These are phyloP conservation scores for Saturnispora diversa DNA, from an alignment of 805 yeast species.

Conservation along the genomic window DNA sequence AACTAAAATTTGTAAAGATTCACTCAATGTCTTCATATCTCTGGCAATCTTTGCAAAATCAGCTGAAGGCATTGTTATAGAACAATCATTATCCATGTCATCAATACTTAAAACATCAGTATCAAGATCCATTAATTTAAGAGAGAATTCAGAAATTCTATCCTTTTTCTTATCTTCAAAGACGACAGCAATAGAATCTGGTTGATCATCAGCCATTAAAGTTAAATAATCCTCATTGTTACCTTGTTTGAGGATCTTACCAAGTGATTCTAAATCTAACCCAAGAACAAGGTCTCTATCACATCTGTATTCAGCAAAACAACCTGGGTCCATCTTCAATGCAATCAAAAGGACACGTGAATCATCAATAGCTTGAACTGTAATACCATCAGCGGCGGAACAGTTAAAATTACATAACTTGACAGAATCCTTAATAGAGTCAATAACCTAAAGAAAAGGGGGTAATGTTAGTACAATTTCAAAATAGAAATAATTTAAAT, in stretches of 20 bases:
- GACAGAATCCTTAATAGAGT: conserved; percentile 90
- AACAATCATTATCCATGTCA: conserved; percentile 84
- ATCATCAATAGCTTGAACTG: conserved; percentile 96
- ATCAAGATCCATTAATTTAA: conserved; percentile 94
- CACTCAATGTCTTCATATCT: conserved; percentile 80
- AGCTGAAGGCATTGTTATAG: conserved; percentile 75
- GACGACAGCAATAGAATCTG: conserved; percentile 68
- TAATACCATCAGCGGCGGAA: conserved; percentile 78
- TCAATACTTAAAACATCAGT: conserved; percentile 90
- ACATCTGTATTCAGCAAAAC: conserved; percentile 89
- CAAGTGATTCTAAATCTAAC: conserved; percentile 76
- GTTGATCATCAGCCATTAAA: conserved; percentile 67
- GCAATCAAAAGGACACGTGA: conserved; percentile 92
- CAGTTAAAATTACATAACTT: conserved; percentile 95
- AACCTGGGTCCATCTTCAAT: conserved; percentile 76
- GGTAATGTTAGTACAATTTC: background rate
- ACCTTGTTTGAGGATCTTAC: conserved; percentile 87
- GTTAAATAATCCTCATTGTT: conserved; percentile 83
- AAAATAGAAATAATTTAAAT: background rate
- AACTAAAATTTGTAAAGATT: conserved; percentile 75
- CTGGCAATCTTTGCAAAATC: conserved; percentile 88
- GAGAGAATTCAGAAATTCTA: conserved; percentile 82
- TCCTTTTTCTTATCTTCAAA: conserved; percentile 91
- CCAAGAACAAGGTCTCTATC: conserved; percentile 91
- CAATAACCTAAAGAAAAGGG: conserved; percentile 48